Evolutionary conservation across 805 yeast species (phyloP).

Genomic region (Kluyveromyces aestuarii): DNA sequence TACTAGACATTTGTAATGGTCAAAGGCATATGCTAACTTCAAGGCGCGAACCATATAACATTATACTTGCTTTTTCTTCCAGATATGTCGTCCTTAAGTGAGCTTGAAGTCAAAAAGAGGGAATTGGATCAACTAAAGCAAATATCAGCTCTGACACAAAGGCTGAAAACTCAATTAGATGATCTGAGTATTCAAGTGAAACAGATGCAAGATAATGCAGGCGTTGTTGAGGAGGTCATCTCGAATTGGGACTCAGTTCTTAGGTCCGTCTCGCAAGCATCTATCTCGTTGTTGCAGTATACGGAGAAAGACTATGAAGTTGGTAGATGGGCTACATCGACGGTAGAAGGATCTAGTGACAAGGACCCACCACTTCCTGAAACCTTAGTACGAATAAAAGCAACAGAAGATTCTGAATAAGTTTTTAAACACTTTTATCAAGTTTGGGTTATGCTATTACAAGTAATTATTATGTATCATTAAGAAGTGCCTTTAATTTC

Average conservation of each 20-base stretch:
- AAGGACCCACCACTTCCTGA: conserved; percentile 49
- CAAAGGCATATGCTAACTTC: neutral
- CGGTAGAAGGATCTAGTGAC: conserved; percentile 39
- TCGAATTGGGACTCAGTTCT: conserved; percentile 25
- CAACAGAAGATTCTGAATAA: conserved; percentile 31
- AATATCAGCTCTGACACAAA: conserved; percentile 19
- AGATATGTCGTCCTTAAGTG: conserved; percentile 9
- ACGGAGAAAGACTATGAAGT: conserved; percentile 25
- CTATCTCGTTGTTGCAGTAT: conserved; percentile 24
- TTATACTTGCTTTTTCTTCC: neutral
- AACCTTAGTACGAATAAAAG: conserved; percentile 49
- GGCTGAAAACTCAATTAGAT: conserved; percentile 20
- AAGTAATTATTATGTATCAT: conserved; percentile 20
- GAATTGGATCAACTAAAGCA: conserved; percentile 22
- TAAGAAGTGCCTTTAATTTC: conserved; percentile 13
- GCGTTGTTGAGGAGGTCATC: conserved; percentile 19
- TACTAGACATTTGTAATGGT: neutral
- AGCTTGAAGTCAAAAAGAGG: conserved; percentile 12
- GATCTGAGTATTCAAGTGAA: conserved; percentile 18
- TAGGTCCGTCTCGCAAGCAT: conserved; percentile 26
- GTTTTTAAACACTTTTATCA: neutral
- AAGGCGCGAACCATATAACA: neutral
- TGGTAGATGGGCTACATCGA: conserved; percentile 21
- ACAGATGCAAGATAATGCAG: conserved; percentile 20
- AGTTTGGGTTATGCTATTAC: neutral